These are phyloP conservation scores for Potentilla sterilis DNA, from an alignment of 306 rosid genomes.

Conservation along the genomic window DNA sequence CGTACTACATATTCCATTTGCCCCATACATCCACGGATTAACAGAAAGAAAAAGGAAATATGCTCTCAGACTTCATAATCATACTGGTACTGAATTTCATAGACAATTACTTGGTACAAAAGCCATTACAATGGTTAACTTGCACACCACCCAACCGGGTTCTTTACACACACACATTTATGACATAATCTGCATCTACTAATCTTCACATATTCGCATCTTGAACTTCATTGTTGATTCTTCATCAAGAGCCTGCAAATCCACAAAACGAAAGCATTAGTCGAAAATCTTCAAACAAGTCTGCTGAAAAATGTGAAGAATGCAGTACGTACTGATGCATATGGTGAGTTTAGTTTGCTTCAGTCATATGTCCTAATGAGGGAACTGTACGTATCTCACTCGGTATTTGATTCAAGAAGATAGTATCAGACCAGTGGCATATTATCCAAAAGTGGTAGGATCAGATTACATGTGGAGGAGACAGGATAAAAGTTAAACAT, in stretches of 20 bases:
- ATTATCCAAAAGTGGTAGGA: slow-evolving; percentile 34
- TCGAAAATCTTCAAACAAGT: background rate
- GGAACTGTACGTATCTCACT: slow-evolving; percentile 23
- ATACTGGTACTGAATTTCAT: background rate
- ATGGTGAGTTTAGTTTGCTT: background rate
- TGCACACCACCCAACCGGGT: slow-evolving; percentile 10
- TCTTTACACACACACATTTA: slow-evolving; percentile 13
- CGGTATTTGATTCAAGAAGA: slow-evolving; percentile 25
- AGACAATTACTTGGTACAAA: slow-evolving; percentile 3
- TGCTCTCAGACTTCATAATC: background rate
- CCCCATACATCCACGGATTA: background rate
- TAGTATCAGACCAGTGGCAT: slow-evolving; percentile 28
- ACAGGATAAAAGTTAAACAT: slow-evolving; percentile 38
- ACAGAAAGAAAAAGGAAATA: background rate
- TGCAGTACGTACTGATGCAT: background rate
- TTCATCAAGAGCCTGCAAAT: slow-evolving; percentile 40
- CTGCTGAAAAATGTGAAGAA: slow-evolving; percentile 2
- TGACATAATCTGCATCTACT: slow-evolving; percentile 11
- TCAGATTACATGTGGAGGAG: slow-evolving; percentile 38
- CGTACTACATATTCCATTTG: background rate
- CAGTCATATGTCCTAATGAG: background rate
- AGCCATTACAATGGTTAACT: background rate
- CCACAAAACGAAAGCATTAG: background rate
- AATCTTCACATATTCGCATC: slow-evolving; percentile 17
- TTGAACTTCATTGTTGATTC: slow-evolving; percentile 26